Evolutionary conservation across 495 filamentous ascomycete species (phyloP), one percentile per base, ranked within the genome.

Genomic region (Penicillium coprophilum): DNA sequence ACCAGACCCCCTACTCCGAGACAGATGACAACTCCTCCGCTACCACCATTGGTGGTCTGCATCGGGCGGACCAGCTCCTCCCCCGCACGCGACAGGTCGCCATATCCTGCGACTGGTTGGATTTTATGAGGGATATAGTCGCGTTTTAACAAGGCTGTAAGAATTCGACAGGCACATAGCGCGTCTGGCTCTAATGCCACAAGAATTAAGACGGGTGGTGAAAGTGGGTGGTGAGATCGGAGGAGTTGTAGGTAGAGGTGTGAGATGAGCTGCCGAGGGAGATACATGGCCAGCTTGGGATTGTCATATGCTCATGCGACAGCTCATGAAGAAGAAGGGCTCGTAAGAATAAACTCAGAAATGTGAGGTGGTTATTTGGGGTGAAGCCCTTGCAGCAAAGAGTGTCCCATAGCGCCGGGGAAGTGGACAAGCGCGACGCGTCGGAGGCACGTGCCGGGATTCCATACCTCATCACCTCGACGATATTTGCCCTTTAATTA

Each of bases 121-220:
- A 97, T 96, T 78, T 96, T 97, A 74, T 97, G 93, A n/a, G 87
- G 87, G 60, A 98, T 95, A 68, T 93, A 97, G 78, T 98, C 94
- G 77, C 91, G 88, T 77, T 93, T 96, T 48, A 98, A 80, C 17
- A 97, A 81, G 13, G 85, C 81, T 1, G 94, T 94, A 15, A 98
- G 83, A 52, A 98, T 97, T 49, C 92, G 91, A 65, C 91, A 92
- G 49, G 92, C 95, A 74, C 94, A 97, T 34, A 98, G 85, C 49
- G 93, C 89, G 77, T 98, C 94, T 44, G 93, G 90, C 69, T 96
- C 94, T 65, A 97, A 87, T 30, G 92, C 89, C 56, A 91, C 91
- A 46, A 98, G 86, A 53, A 98, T 84, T n/a, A 97, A 81, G 58
- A 97, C 89, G 4, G 91, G 90, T 38, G 92, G 88, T 4, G 91